Base-by-base conservation (phyloP, 768 basidiomycete genomes). In the Tulasnella sp. region DNA sequence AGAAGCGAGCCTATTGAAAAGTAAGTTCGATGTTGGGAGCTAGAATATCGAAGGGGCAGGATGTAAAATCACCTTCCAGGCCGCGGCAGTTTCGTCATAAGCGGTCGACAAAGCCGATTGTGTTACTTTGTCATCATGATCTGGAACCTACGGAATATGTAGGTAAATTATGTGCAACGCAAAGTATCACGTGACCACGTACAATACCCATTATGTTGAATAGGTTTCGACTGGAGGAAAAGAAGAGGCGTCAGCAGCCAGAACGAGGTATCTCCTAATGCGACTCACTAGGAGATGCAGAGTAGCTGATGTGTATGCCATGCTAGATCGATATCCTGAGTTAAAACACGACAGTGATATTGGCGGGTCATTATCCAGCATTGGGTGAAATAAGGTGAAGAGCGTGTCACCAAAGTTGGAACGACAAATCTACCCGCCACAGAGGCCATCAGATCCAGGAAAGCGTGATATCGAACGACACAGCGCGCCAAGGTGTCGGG, bases 81-180 rank as follows among this genome's bases (percentile, higher is more conserved):
- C 74, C 13, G 73, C 73, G 45, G 75, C 78, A 1, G 79, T 82
- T 13, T 72, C 49, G 42, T 81, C 82, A 62, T 81, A 78, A n/a
- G 75, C 66, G 2, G 70, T 73, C 4, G 75, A 69, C 0, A 81
- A 73, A 8, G 70, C 65, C 24, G 65, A 67, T 66, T 80, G 78
- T 30, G 75, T 77, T 3, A 82, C 75, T 61, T 72, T 76, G 65
- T 78, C 73, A 56, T 79, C 78, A 53, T 70, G 66, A 77, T 83
- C 65, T 24, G 58, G 62, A 9, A 13, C n/a, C 58, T 56, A 27
- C 9, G 3, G n/a, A 29, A 3, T 1, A 21, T 1, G 41, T 24
- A 11, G 29, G 23, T 11, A 24, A 1, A 48, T 38, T 56, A 51
- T 21, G 34, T 19, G 41, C 24, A 11, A 51, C 11, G n/a, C n/a